Evolutionary conservation across 2,329 filamentous ascomycete species (phyloP).

Genomic region (Xylaria digitata): DNA sequence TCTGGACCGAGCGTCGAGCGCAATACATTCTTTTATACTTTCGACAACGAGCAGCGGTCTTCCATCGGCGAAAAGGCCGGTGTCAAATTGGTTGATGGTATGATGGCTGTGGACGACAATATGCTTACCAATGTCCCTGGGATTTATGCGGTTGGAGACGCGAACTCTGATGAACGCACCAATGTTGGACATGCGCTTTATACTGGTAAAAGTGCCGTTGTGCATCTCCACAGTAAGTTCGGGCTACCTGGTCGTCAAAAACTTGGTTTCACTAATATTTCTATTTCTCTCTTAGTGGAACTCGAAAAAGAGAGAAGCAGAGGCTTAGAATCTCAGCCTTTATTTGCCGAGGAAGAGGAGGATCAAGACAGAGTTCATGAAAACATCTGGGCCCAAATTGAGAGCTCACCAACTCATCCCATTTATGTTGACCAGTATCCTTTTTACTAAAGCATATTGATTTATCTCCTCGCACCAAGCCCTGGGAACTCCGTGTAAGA

Average conservation of each 20-base stretch:
- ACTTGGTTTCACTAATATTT: neutral
- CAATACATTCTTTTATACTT: constrained; percentile 63
- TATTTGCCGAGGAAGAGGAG: neutral
- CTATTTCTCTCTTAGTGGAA: neutral
- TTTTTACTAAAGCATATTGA: neutral
- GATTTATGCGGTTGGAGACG: constrained; percentile 69
- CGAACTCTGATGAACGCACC: constrained; percentile 67
- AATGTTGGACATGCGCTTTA: constrained; percentile 71
- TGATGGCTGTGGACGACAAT: constrained; percentile 56
- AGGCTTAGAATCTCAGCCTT: neutral
- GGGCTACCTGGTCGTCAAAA: neutral
- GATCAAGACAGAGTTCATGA: neutral
- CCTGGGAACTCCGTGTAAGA: too few relatives aligned
- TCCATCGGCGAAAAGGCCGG: constrained; percentile 59
- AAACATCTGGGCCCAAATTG: neutral
- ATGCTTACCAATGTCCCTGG: constrained; percentile 64
- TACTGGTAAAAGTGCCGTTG: constrained; percentile 68
- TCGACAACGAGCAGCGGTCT: constrained; percentile 60
- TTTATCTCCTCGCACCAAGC: too few relatives aligned
- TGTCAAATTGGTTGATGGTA: constrained; percentile 56
- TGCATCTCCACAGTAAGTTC: constrained; percentile 65
- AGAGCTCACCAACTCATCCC: constrained; percentile 2
- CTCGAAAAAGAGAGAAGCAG: constrained; percentile 13
- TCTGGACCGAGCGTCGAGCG: constrained; percentile 56
- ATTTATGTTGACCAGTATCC: constrained; percentile 13